A percentile compares a stretch with the other conserved stretches of the same genome.
phyloP scores from a whole-genome alignment of 768 basidiomycete species.

The Termitomyces sp. region DNA sequence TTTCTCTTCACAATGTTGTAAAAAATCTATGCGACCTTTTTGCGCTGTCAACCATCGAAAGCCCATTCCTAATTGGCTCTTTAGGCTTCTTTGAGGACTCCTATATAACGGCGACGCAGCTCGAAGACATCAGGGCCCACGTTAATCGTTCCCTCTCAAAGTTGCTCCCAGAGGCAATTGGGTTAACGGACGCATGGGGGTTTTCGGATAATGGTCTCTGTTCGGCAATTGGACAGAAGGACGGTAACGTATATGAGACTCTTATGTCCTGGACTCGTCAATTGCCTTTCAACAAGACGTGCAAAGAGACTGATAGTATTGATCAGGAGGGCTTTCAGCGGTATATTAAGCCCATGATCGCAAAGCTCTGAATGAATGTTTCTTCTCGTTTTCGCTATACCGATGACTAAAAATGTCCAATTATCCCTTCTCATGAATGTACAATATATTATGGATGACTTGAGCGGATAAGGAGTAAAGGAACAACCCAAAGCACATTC shows the following conservation, averaged over 20 bases:
- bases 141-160: constrained; percentile 6
- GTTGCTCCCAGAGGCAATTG: constrained; percentile 18
- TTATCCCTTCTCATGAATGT: neutral
- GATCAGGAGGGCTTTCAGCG: constrained; percentile 14
- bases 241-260: constrained; percentile 14
- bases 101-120: constrained; percentile 11
- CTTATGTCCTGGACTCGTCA: neutral
- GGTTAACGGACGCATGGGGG: constrained; percentile 19
- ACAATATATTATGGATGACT: neutral
- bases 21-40: constrained; percentile 2
- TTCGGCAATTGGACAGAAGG: constrained; percentile 17
- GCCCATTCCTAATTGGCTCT: constrained; percentile 13
- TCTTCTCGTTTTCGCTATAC: neutral
- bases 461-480: neutral
- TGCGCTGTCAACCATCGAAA: constrained; percentile 19
- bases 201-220: constrained; percentile 19
- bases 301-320: constrained; percentile 7
- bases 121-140: constrained; percentile 9
- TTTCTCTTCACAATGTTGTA: constrained; percentile 5
- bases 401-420: neutral
- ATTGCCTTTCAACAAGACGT: neutral
- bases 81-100: constrained; percentile 19
- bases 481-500: no score
- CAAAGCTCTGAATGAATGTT: constrained; percentile 4
- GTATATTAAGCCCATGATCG: constrained; percentile 11